phyloP scores from a whole-genome alignment of 352 stramenopile genomes.

The Globisporangium viniferum region DNA sequence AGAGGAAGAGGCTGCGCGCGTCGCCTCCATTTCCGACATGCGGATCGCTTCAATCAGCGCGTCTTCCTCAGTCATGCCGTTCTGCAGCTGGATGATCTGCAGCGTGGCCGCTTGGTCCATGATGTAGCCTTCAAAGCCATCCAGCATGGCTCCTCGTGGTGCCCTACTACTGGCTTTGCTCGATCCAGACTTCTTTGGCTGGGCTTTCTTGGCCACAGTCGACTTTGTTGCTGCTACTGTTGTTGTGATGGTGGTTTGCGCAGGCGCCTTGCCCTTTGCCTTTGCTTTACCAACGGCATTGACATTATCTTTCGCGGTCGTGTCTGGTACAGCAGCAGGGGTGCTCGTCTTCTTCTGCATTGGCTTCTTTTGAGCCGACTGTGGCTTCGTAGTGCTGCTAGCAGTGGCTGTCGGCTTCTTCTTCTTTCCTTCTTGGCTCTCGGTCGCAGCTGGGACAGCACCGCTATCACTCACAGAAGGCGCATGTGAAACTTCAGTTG shows the following conservation, averaged over 20 bases:
- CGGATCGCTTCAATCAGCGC: slow-evolving; percentile 60
- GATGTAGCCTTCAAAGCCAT: slow-evolving; percentile 19
- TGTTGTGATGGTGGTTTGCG: not conserved
- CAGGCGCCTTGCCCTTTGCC: not conserved
- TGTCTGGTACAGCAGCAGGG: not conserved
- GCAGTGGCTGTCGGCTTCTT: not conserved
- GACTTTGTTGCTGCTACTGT: not conserved
- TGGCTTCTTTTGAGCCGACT: not conserved
- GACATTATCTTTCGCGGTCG: not conserved
- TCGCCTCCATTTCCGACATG: slow-evolving; percentile 39
- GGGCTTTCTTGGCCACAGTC: slow-evolving; percentile 6
- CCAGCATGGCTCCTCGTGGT: not conserved
- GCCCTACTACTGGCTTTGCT: not conserved
- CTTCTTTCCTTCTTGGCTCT: not conserved
- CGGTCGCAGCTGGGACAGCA: not conserved
- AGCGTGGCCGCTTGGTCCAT: slow-evolving; percentile 29
- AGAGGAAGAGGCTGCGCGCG: not conserved
- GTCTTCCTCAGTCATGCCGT: slow-evolving; percentile 74
- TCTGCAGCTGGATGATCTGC: slow-evolving; percentile 62
- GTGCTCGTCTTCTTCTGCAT: not conserved
- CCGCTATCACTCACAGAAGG: not conserved
- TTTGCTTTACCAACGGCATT: not conserved
- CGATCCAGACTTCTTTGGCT: not conserved
- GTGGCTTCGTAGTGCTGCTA: not conserved
- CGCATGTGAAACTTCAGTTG: not conserved